Evolutionary conservation across 805 yeast species (phyloP).

Genomic region (Wickerhamomyces hampshirensis): DNA sequence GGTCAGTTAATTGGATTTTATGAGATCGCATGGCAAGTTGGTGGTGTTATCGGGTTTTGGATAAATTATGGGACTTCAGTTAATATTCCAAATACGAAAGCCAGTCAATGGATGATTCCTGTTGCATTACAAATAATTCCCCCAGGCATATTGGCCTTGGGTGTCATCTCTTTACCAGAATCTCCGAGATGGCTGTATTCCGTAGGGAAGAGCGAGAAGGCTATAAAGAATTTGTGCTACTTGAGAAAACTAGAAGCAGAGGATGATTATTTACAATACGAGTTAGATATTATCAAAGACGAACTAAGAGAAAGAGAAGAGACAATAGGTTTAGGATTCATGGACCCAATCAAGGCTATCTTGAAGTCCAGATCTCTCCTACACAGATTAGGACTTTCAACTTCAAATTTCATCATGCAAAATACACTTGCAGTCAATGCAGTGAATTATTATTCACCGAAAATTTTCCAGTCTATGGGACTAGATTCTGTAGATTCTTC

Average conservation of each 20-base stretch:
- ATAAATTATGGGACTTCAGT: conserved; percentile 17
- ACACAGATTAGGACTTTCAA: conserved; percentile 34
- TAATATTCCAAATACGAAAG: conserved; percentile 26
- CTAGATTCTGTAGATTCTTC: conserved; percentile 40
- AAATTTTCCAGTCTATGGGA: conserved; percentile 45
- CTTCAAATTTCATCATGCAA: conserved; percentile 37
- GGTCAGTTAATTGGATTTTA: conserved; percentile 43
- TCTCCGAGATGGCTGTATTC: conserved; percentile 43
- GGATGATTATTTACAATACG: conserved; percentile 38
- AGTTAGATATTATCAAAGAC: conserved; percentile 28
- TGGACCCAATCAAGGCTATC: conserved; percentile 35
- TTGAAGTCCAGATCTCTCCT: conserved; percentile 27
- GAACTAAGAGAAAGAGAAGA: conserved; percentile 22
- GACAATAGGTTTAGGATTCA: conserved; percentile 32
- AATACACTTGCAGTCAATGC: conserved; percentile 47
- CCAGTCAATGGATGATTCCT: conserved; percentile 42
- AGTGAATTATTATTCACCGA: conserved; percentile 49
- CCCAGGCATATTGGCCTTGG: conserved; percentile 35
- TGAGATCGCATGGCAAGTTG: conserved; percentile 42
- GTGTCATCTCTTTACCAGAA: conserved; percentile 36
- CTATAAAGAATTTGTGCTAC: conserved; percentile 29
- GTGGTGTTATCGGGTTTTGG: conserved; percentile 18
- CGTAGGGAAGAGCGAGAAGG: conserved; percentile 29
- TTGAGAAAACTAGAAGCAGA: conserved; percentile 34
- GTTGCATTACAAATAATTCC: conserved; percentile 44